Evolutionary conservation across 148 eudicot species (phyloP), one percentile per base, ranked within the genome.

Genomic region (Diospyros kaki): DNA sequence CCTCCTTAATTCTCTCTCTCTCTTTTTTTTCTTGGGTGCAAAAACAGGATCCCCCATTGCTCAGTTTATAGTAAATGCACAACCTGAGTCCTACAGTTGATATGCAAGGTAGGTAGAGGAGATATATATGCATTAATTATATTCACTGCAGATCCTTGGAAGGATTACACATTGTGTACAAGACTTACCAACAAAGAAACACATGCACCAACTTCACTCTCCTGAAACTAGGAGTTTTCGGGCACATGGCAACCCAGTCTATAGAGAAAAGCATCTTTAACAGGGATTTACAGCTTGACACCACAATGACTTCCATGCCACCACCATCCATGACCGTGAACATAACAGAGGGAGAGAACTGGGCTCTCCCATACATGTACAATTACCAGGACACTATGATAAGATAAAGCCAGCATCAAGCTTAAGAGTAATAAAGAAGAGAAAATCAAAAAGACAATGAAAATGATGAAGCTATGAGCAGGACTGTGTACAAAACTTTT

Each of bases 401-500:
- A 59, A 60, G 43, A 51, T 6, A 68, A 38, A 12, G 44, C 43
- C 4, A 48, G 7, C 4, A 48, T 45, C 55, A 48, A 9, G 12
- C 52, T 67, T 67, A 11, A 28, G 14, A 51, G 45, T 7, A 13
- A 38, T 13, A n/a, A 28, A 18, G 14, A 53, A 48, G 56, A 8
- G 8, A 0, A 43, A 67, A 66, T 6, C 13, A 8, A 2, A 50
- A 15, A 3, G 71, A 67, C 6, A 48, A 48, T 38, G 55, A 60
- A 75, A 39, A 45, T 53, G 18, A 58, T 42, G 48, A 7, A 51
- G 63, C 53, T 42, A 54, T 68, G 65, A 70, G 44, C 66, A 67
- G 3, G 63, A n/a, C n/a, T 73, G 71, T 60, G 11, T 80, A 74
- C 74, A 83, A 2, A 73, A 73, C 69, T 63, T 74, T 28, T 41